Conservation (phyloP, 331 rosid species). For the Pyracantha coccinea region DNA sequence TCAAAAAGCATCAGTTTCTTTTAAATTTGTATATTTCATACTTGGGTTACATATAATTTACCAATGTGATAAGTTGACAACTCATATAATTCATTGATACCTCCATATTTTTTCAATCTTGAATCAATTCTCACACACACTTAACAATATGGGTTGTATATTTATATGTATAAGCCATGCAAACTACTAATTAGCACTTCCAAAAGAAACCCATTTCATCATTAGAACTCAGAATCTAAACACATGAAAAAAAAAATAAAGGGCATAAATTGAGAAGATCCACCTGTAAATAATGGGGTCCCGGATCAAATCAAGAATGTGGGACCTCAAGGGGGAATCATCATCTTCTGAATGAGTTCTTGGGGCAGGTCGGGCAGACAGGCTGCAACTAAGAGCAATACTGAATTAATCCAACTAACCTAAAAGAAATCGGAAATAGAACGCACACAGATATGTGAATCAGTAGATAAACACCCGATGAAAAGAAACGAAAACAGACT, state of each 20-base stretch:
- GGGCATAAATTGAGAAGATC: background rate
- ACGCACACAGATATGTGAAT: too few species aligned
- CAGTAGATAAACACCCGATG: background rate
- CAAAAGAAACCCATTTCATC: background rate
- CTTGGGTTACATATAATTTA: too few species aligned
- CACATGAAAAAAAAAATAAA: background rate
- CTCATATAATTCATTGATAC: too few species aligned
- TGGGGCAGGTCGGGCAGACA: constrained; percentile 65
- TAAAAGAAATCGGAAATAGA: too few species aligned
- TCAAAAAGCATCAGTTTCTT: too few species aligned
- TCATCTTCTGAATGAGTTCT: constrained; percentile 42
- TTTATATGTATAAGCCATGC: background rate
- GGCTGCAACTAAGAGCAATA: constrained; percentile 40
- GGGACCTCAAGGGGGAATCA: constrained; percentile 76
- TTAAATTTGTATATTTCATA: too few species aligned
- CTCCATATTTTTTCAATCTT: background rate
- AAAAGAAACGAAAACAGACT: background rate
- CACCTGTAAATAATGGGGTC: constrained; percentile 86
- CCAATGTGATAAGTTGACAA: background rate
- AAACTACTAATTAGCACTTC: background rate
- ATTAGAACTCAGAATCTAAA: background rate
- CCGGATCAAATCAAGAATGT: constrained; percentile 71
- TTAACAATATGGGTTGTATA: background rate
- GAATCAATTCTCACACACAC: background rate
- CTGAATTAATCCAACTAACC: too few species aligned